A percentile compares a stretch with the other conserved stretches of the same genome.
Evolutionary conservation across 192 early-diverging fungal genomes (phyloP).

Genomic region (Ambispora gerdemannii): DNA sequence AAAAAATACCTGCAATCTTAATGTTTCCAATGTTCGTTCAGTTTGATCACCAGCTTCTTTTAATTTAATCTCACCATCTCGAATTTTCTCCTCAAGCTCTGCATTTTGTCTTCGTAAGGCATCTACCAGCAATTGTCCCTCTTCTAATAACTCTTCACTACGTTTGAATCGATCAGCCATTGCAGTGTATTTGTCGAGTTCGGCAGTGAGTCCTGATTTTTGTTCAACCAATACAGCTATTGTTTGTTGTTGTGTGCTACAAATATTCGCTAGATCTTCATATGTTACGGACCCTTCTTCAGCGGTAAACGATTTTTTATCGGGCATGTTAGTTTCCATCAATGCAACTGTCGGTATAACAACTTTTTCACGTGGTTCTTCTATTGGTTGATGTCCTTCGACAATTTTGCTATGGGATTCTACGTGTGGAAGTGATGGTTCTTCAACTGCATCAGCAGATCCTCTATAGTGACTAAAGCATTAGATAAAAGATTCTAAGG

Average conservation of each 20-base stretch:
- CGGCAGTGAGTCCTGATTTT: constrained; percentile 7
- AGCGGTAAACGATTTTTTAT: background rate
- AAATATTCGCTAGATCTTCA: constrained; percentile 20
- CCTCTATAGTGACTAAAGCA: background rate
- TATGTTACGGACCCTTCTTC: background rate
- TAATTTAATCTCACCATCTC: background rate
- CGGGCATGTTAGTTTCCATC: background rate
- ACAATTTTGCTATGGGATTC: constrained; percentile 5
- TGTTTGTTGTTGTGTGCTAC: constrained; percentile 23
- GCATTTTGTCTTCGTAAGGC: constrained; percentile 23
- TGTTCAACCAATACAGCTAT: constrained; percentile 22
- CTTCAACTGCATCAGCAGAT: background rate
- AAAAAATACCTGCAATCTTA: constrained; percentile 22
- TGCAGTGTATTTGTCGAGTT: constrained; percentile 25
- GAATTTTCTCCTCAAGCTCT: constrained; percentile 26
- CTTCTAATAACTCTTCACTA: constrained; percentile 25
- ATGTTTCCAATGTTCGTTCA: constrained; percentile 16
- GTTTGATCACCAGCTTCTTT: constrained; percentile 14
- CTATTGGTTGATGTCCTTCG: constrained; percentile 23
- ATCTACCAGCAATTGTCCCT: constrained; percentile 28
- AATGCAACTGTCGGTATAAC: background rate
- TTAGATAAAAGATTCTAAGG: background rate
- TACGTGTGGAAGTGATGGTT: background rate
- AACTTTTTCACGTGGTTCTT: constrained; percentile 7
- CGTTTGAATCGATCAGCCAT: constrained; percentile 27